Evolutionary conservation across 257 asterid genomes (phyloP).

Genomic region (Anisodus tanguticus): DNA sequence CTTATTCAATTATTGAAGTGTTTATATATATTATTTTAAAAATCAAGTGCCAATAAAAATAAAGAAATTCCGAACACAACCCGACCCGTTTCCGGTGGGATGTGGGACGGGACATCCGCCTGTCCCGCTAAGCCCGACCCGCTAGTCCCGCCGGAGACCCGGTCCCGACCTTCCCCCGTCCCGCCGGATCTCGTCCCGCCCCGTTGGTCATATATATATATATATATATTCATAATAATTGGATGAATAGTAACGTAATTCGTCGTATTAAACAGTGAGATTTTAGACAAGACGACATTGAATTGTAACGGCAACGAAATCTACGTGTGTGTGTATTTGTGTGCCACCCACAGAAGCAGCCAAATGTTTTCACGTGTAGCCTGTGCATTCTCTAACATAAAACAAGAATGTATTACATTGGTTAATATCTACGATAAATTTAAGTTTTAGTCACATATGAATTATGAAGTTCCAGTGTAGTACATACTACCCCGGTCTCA

Average conservation of each 20-base stretch:
- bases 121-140: too few species aligned
- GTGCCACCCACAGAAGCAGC: neutral
- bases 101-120: too few species aligned
- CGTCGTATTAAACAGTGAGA: neutral
- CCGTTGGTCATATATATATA: too few species aligned
- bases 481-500: too few species aligned
- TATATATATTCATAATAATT: neutral
- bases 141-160: too few species aligned
- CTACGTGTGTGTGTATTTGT: neutral
- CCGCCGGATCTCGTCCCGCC: too few species aligned
- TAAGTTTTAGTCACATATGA: neutral
- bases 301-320: slow-evolving; percentile 24
- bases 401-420: neutral
- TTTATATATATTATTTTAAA: too few species aligned
- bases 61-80: too few species aligned
- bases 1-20: too few species aligned
- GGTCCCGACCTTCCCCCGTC: too few species aligned
- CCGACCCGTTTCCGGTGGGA: too few species aligned
- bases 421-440: neutral
- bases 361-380: slow-evolving; percentile 17
- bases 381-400: slow-evolving; percentile 2
- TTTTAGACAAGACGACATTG: neutral
- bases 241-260: neutral
- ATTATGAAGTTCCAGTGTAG: neutral
- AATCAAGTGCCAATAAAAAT: too few species aligned